Base-by-base conservation (phyloP, 495 filamentous ascomycete genomes). In the Penicillium flavigenum region DNA sequence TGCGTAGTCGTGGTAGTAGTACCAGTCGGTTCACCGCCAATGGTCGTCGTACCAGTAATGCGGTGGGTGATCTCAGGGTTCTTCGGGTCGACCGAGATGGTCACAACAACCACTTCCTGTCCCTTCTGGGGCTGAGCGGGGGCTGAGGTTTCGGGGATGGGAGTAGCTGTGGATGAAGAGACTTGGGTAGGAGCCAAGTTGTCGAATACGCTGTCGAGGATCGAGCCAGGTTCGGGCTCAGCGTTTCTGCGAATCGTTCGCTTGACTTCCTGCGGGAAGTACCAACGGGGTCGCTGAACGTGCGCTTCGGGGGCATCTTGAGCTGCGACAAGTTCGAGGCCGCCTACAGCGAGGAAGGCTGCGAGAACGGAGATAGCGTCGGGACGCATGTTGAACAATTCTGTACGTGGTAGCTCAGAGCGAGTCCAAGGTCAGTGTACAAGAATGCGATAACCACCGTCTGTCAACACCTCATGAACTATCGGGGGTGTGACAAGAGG, bases 251-350 rank as follows among this genome's bases (percentile, higher is more conserved):
- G 64, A 39, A 78, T 60, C 27, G 71, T 63, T 39, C 79, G 68
- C 68, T 81, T 83, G 29, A 79, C 55, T 24, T 78, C 70, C 41
- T 73, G 74, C 3, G 77, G 72, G 55, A 78, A 74, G 60, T 78
- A 79, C 61, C 77, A 78, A 45, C 74, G 74, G 38, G 78, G 78
- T 47, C 68, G 70, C 45, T 71, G 65, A 20, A 71, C 63, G 53
- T 70, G 68, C 8, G 71, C 64, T 41, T 62, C 66, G 14, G 72
- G 70, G 38, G 74, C 70, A 56, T 68, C 61, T 34, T 67, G 53
- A 31, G 72, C 73, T 26, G 64, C 60, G 31, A 64, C 71, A 42
- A 77, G 56, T 43, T 75, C 61, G n/a, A 77, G 47, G n/a, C 67
- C 66, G 52, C 70, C 70, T 10, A 74, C 54, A 47, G 74, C 69